Percentiles rank a stretch among this genome's conserved stretches.
Conservation (phyloP, 176 grass and related monocot genomes). For the Cenchrus purpureus region DNA sequence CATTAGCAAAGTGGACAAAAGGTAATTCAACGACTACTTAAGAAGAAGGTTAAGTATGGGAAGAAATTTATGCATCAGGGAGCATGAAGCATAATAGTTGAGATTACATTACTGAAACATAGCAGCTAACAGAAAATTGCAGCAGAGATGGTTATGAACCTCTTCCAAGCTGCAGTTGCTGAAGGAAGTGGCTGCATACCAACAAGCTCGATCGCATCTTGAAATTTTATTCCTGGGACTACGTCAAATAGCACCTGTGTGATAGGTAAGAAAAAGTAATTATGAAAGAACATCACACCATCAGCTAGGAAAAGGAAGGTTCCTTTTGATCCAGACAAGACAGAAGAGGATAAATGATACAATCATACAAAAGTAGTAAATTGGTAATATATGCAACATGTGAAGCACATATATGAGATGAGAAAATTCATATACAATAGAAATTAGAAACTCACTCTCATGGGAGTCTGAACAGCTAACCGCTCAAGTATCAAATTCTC, state of each 20-base stretch:
- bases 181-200: slow-evolving; percentile 83
- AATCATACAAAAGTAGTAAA: not conserved
- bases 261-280: slow-evolving; percentile 24
- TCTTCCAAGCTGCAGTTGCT: slow-evolving; percentile 70
- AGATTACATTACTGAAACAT: slow-evolving; percentile 2
- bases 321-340: slow-evolving; percentile 15
- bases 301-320: slow-evolving; percentile 10
- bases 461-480: slow-evolving; percentile 86
- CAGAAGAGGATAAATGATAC: not conserved
- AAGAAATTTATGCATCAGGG: slow-evolving; percentile 32
- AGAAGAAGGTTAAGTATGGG: slow-evolving; percentile 12
- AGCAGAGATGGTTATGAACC: slow-evolving; percentile 59
- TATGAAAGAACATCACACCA: not conserved
- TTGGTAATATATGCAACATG: slow-evolving; percentile 26
- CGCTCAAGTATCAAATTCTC: slow-evolving; percentile 96
- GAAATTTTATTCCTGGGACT: slow-evolving; percentile 86
- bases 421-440: slow-evolving; percentile 26
- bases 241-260: slow-evolving; percentile 81
- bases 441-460: slow-evolving; percentile 59
- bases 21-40: not conserved
- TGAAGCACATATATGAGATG: slow-evolving; percentile 26
- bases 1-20: slow-evolving; percentile 16
- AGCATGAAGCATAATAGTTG: slow-evolving; percentile 17
- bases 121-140: slow-evolving; percentile 4
- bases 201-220: slow-evolving; percentile 87